phyloP scores from a whole-genome alignment of 2,329 filamentous ascomycete species.

The Calonectria pauciramosa region DNA sequence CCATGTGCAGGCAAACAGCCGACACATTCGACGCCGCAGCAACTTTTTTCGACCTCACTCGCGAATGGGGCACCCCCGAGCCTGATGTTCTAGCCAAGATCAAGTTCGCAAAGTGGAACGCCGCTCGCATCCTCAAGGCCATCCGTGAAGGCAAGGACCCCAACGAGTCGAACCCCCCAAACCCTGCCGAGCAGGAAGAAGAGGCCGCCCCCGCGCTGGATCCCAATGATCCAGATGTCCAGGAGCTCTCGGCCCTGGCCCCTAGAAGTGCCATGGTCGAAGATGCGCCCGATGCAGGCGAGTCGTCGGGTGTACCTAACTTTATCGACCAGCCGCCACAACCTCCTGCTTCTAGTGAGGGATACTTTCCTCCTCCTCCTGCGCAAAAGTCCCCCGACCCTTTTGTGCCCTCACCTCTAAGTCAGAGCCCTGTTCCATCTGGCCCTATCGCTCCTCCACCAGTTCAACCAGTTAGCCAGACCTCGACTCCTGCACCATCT shows the following conservation, averaged over 20 bases:
- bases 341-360: constrained; percentile 41
- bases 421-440: constrained; percentile 44
- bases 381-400: constrained; percentile 39
- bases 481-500: constrained; percentile 8
- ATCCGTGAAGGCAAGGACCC: constrained; percentile 92
- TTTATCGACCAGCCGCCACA: constrained; percentile 44
- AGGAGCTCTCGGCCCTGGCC: constrained; percentile 55
- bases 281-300: constrained; percentile 63
- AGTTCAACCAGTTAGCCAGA: constrained; percentile 21
- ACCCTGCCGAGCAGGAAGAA: constrained; percentile 63
- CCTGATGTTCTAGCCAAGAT: constrained; percentile 86
- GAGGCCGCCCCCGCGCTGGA: constrained; percentile 62
- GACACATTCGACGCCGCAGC: constrained; percentile 94
- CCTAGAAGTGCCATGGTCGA: constrained; percentile 64
- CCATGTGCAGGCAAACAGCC: constrained; percentile 80
- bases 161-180: constrained; percentile 91
- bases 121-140: constrained; percentile 89
- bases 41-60: constrained; percentile 90
- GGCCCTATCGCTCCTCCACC: constrained; percentile 38
- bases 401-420: constrained; percentile 53
- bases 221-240: constrained; percentile 75
- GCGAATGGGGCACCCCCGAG: constrained; percentile 85
- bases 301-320: constrained; percentile 45
- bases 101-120: constrained; percentile 97
- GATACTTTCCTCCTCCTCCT: constrained; percentile 49